These are phyloP conservation scores for Venturia oleaginea DNA, from an alignment of 2,329 filamentous ascomycete species.

Conservation along the genomic window DNA sequence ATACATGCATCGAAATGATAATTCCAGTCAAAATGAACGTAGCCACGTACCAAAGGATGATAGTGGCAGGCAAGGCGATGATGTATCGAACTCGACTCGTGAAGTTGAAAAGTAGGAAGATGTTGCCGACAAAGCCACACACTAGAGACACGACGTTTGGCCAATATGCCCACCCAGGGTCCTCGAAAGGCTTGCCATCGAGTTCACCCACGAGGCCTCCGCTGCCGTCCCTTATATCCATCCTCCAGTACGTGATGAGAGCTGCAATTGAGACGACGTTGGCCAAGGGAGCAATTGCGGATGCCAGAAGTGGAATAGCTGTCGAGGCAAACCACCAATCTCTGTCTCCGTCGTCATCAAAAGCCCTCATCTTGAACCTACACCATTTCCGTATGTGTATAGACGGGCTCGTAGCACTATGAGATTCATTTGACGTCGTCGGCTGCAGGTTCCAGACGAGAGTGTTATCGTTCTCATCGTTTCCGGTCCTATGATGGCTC, in stretches of 20 bases:
- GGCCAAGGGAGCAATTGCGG: conserved; percentile 75
- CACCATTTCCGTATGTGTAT: conserved; percentile 9
- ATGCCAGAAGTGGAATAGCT: conserved; percentile 66
- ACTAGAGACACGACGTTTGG: conserved; percentile 71
- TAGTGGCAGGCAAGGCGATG: conserved; percentile 74
- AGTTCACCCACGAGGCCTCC: conserved; percentile 42
- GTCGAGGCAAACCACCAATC: conserved; percentile 42
- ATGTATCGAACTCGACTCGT: conserved; percentile 69
- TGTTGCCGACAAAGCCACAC: conserved; percentile 68
- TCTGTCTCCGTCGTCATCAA: conserved; percentile 16
- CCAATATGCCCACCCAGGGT: conserved; percentile 65
- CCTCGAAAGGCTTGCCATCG: conserved; percentile 47
- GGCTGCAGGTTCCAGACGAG: background rate
- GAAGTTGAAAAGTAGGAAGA: conserved; percentile 82
- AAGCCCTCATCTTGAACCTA: conserved; percentile 13
- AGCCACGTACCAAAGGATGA: conserved; percentile 64
- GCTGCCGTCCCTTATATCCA: conserved; percentile 41
- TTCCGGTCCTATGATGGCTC: background rate
- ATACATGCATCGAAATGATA: conserved; percentile 56
- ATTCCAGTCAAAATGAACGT: conserved; percentile 56
- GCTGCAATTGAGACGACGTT: conserved; percentile 83
- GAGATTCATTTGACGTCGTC: background rate
- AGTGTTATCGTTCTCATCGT: too few relatives aligned
- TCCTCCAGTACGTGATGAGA: conserved; percentile 71
- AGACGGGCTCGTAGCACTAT: background rate